phyloP scores from a whole-genome alignment of 1,284 basidiomycete genomes.

The Cryptococcus wingfieldii region DNA sequence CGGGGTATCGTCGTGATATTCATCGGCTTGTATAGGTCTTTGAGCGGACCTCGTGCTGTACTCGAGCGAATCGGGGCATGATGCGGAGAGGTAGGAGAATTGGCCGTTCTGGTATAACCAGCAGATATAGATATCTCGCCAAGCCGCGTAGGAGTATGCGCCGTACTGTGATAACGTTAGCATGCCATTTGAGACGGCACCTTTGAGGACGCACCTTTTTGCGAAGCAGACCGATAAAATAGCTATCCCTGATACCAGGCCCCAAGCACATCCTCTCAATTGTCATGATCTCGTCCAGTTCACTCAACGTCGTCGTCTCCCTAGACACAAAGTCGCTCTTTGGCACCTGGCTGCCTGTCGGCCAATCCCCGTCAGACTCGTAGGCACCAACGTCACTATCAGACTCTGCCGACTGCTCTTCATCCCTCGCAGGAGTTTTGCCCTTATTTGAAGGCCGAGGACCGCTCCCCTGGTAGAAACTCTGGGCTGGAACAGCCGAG shows the following conservation, averaged over 20 bases:
- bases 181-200: not conserved
- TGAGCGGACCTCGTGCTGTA: too few species aligned
- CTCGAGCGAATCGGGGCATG: too few species aligned
- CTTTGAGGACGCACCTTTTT: not conserved
- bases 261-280: slow-evolving; percentile 5
- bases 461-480: not conserved
- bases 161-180: slow-evolving; percentile 7
- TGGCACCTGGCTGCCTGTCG: not conserved
- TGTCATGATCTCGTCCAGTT: slow-evolving; percentile 10
- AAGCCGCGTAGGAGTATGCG: slow-evolving; percentile 3
- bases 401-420: not conserved
- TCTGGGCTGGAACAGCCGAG: not conserved
- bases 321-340: not conserved
- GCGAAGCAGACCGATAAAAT: not conserved
- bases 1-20: not conserved
- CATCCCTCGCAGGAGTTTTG: not conserved
- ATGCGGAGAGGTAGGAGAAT: slow-evolving; percentile 1
- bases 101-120: slow-evolving; percentile 6
- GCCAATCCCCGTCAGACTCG: not conserved
- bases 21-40: not conserved
- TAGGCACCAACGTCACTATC: not conserved
- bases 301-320: slow-evolving; percentile 1
- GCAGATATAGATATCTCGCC: slow-evolving; percentile 2
- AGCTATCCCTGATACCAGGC: slow-evolving; percentile 2
- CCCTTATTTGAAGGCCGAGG: not conserved